Percentiles rank a stretch among this genome's conserved stretches.
Evolutionary conservation across 2,329 filamentous ascomycete species (phyloP).

Genomic region (Phialocephala sp.): DNA sequence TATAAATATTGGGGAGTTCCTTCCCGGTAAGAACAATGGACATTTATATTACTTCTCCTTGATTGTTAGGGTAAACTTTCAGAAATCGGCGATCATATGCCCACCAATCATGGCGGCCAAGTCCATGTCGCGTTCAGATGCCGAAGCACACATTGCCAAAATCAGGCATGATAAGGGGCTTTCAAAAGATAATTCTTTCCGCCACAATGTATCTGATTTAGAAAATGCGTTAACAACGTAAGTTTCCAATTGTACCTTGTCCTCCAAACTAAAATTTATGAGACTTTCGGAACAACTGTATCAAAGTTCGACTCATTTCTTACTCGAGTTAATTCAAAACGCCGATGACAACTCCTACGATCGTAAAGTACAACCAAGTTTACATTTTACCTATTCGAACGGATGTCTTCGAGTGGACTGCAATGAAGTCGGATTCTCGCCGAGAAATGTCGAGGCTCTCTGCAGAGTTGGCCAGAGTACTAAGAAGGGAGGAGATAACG

Average conservation of each 20-base stretch:
- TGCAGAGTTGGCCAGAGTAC: slow-evolving; percentile 48
- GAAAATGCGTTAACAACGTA: slow-evolving; percentile 17
- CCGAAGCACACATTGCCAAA: slow-evolving; percentile 13
- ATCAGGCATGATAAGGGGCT: slow-evolving; percentile 17
- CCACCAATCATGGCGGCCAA: not conserved
- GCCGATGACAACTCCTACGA: slow-evolving; percentile 48
- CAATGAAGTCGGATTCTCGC: slow-evolving; percentile 43
- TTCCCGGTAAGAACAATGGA: not conserved
- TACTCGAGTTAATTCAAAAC: slow-evolving; percentile 47
- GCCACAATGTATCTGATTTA: slow-evolving; percentile 15
- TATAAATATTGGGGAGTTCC: not conserved
- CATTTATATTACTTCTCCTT: not conserved
- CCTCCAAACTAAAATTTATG: not conserved
- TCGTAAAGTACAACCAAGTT: slow-evolving; percentile 38
- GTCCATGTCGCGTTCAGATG: slow-evolving; percentile 8
- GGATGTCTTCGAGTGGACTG: slow-evolving; percentile 48
- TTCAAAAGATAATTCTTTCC: not conserved
- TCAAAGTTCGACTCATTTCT: slow-evolving; percentile 42
- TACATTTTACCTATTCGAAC: slow-evolving; percentile 43
- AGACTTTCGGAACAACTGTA: slow-evolving; percentile 53
- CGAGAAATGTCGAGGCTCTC: slow-evolving; percentile 45
- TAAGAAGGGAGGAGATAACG: slow-evolving; percentile 41
- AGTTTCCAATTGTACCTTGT: not conserved
- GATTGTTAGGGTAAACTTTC: not conserved
- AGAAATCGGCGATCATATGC: not conserved